Base-by-base conservation (phyloP, 1,284 basidiomycete genomes). In the Anthracocystis walkeri region DNA sequence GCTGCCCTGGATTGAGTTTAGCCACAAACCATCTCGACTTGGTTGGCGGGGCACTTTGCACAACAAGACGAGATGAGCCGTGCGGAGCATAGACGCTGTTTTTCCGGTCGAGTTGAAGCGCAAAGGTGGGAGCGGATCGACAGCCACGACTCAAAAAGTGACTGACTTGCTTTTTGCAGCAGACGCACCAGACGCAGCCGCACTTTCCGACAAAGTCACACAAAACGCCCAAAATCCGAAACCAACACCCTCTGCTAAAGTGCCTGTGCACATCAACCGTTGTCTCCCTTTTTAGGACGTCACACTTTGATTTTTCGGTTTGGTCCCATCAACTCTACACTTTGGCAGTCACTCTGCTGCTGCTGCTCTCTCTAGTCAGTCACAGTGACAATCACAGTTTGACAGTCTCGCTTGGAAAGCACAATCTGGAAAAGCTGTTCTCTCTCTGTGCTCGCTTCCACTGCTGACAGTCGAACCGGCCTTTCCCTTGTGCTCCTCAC, bases 181-280 rank as follows among this genome's bases (percentile, higher is more conserved):
- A 33, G 7, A n/a, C 31, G 18, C 5, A 3, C 14, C 5, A 42
- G 20, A 6, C 4, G 18, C 41, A 31, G 27, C 23, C 21, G 40
- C 52, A 29, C 41, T 54, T 23, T 58, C 54, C 27, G 50, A 40
- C 52, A 40, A 58, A 56, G 55, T 65, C 55, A 65, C 63, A 56
- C 35, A 38, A 33, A 33, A 38, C 14, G 35, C 35, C 35, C 35
- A 11, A 49, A n/a, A 45, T 27, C n/a, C 4, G 21, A 46, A 46
- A 27, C 35, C 35, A 38, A 38, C 35, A 38, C 35, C 14, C 35
- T 38, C 35, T 38, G 35, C 35, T 38, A 10, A 14, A 38, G 35
- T 38, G 35, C 35, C 35, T 38, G 35, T 38, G 35, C 14, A 16
- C 1, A 16, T 38, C 35, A 38, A 38, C 7, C 23, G 27, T 20